These are phyloP conservation scores for Pyricularia pennisetigena DNA, from an alignment of 2,329 filamentous ascomycete species.

Conservation along the genomic window DNA sequence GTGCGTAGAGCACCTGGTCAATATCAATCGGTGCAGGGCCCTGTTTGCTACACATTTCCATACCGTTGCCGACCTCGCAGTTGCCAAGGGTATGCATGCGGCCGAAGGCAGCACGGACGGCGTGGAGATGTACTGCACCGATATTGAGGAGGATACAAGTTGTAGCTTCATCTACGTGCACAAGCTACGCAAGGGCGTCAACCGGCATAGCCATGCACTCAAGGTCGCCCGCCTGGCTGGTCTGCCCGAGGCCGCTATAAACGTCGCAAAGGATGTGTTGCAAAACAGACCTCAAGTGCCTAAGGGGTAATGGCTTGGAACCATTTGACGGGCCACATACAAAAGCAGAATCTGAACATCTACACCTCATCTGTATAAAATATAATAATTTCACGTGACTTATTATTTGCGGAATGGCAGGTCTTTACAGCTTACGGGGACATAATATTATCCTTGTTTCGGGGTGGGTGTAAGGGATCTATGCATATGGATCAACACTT, in stretches of 20 bases:
- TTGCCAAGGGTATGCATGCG: conserved; percentile 32
- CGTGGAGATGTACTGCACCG: conserved; percentile 77
- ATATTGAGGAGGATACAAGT: conserved; percentile 64
- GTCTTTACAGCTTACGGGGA: neutral
- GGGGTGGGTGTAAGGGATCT: neutral
- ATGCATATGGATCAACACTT: neutral
- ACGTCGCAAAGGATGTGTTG: conserved; percentile 53
- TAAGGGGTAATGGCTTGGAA: neutral
- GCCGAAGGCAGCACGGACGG: conserved; percentile 16
- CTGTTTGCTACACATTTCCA: conserved; percentile 97
- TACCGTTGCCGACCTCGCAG: conserved; percentile 66
- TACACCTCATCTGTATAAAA: neutral
- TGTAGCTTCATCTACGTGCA: conserved; percentile 81
- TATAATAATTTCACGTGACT: neutral
- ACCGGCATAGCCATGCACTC: conserved; percentile 78
- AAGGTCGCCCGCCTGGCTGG: conserved; percentile 90
- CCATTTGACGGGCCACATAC: conserved; percentile 6
- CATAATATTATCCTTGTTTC: neutral
- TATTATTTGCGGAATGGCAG: neutral
- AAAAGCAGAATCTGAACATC: neutral
- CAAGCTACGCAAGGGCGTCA: conserved; percentile 70
- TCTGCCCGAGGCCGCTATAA: conserved; percentile 62
- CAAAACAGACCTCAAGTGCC: conserved; percentile 5
- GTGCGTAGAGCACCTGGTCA: conserved; percentile 72
- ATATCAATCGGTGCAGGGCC: conserved; percentile 66